Evolutionary conservation across 140 eudicot species (phyloP).

Genomic region (Flaveria floridana): DNA sequence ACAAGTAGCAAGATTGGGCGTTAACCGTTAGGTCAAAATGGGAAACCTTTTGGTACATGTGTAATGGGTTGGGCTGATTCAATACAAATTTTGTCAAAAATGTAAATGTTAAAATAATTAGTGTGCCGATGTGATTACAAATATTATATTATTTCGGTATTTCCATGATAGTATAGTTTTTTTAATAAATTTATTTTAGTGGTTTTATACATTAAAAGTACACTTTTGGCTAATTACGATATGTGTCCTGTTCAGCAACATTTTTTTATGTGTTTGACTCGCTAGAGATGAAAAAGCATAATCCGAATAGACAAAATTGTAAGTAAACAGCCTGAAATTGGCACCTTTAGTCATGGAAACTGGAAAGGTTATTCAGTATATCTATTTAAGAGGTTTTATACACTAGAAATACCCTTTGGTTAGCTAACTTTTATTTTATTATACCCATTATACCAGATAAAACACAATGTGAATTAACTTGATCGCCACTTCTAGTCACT

Average conservation of each 20-base stretch:
- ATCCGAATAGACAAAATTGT: not conserved
- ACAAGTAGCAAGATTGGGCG: conserved; percentile 5
- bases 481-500: not conserved
- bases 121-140: not conserved
- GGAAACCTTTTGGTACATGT: not conserved
- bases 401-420: not conserved
- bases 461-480: not conserved
- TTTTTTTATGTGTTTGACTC: not conserved
- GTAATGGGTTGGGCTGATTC: not conserved
- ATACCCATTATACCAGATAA: not conserved
- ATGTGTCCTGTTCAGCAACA: not conserved
- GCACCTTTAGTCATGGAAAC: not conserved
- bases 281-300: not conserved
- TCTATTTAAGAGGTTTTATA: not conserved
- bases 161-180: not conserved
- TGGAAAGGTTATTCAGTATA: not conserved
- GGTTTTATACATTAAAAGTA: not conserved
- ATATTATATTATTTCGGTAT: not conserved
- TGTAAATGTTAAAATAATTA: not conserved
- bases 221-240: not conserved
- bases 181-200: not conserved
- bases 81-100: not conserved
- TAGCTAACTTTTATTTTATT: not conserved
- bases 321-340: not conserved
- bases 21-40: not conserved